These are phyloP conservation scores for Balamuthia mandrillaris DNA, from an alignment of 208 protist species.

Conservation along the genomic window DNA sequence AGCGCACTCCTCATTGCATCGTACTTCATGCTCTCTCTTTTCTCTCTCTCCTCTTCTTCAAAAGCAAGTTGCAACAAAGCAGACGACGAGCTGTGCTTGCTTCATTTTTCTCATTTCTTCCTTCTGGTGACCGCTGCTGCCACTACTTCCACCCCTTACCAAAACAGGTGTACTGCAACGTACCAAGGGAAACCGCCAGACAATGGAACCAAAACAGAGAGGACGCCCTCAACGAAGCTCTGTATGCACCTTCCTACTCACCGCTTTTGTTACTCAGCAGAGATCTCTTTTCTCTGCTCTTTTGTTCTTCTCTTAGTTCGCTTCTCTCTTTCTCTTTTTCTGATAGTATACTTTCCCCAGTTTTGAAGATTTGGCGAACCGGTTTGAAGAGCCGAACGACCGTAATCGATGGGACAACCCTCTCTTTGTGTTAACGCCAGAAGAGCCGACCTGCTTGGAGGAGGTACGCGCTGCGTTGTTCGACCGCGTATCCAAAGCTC, in stretches of 20 bases:
- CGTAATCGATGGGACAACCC: constrained; percentile 65
- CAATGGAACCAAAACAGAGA: constrained; percentile 48
- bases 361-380: constrained; percentile 35
- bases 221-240: background rate
- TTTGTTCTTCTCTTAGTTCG: background rate
- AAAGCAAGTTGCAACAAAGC: background rate
- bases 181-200: constrained; percentile 9
- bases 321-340: constrained; percentile 16
- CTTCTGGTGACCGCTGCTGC: too few relatives aligned
- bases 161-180: constrained; percentile 35
- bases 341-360: background rate
- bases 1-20: constrained; percentile 39
- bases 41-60: background rate
- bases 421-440: constrained; percentile 51
- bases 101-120: too few relatives aligned
- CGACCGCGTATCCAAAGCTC: background rate
- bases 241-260: background rate
- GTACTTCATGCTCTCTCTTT: background rate
- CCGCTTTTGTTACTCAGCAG: background rate
- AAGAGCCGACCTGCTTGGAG: constrained; percentile 3
- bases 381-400: constrained; percentile 57
- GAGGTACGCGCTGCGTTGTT: background rate
- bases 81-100: too few relatives aligned
- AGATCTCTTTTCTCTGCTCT: background rate
- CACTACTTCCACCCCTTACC: too few relatives aligned